Evolutionary conservation across 495 filamentous ascomycete species (phyloP).

Genomic region (Penicillium soppii): DNA sequence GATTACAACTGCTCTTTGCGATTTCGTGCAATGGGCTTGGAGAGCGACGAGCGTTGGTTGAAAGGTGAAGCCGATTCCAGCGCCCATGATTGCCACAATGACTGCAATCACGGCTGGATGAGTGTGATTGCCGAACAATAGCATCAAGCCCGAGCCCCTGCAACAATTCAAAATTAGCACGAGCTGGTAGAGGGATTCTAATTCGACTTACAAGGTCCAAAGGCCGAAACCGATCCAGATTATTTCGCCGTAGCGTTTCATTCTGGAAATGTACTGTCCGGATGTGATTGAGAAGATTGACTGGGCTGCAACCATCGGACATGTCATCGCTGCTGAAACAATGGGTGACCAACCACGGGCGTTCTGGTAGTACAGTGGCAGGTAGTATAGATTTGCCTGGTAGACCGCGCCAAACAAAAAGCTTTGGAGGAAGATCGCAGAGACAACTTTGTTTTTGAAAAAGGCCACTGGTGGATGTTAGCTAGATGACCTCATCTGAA

Average conservation of each 20-base stretch:
- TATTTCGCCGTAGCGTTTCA: constrained; percentile 56
- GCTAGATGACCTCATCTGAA: not conserved
- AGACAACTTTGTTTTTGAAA: constrained; percentile 54
- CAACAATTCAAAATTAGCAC: not conserved
- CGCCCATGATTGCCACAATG: constrained; percentile 52
- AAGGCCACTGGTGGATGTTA: constrained; percentile 42
- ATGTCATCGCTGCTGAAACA: constrained; percentile 47
- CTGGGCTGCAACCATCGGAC: constrained; percentile 54
- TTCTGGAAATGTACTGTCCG: constrained; percentile 57
- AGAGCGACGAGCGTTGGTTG: constrained; percentile 63
- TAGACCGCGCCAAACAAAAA: constrained; percentile 61
- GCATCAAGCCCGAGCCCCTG: constrained; percentile 52
- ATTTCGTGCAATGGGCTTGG: constrained; percentile 58
- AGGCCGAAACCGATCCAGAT: constrained; percentile 55
- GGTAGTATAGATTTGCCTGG: constrained; percentile 53
- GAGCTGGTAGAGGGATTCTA: not conserved
- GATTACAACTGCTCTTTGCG: constrained; percentile 60
- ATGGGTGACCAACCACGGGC: constrained; percentile 51
- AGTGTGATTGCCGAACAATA: constrained; percentile 48
- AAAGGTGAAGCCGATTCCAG: constrained; percentile 58
- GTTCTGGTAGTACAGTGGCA: constrained; percentile 56
- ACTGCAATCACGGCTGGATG: constrained; percentile 50
- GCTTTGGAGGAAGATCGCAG: constrained; percentile 55
- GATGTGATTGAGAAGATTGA: constrained; percentile 51
- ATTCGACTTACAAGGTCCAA: constrained; percentile 49